phyloP scores from a whole-genome alignment of 1,139 yeast genomes.

The Pneumocystis wakefieldiae region DNA sequence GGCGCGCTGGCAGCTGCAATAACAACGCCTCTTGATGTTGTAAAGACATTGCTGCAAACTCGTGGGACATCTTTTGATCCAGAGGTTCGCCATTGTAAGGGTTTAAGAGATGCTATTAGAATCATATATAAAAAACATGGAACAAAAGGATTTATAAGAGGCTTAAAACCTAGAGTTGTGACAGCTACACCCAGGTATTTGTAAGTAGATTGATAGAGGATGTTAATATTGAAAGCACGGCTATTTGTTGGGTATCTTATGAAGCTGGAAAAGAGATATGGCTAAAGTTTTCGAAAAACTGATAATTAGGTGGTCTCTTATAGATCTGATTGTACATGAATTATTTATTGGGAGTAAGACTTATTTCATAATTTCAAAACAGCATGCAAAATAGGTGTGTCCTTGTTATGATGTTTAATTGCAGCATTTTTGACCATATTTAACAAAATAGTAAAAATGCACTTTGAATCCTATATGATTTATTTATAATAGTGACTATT shows the following conservation, averaged over 20 bases:
- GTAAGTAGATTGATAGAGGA: neutral
- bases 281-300: neutral
- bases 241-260: conserved; percentile 95
- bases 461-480: neutral
- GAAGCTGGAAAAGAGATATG: conserved; percentile 29
- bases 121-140: conserved; percentile 60
- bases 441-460: neutral
- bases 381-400: neutral
- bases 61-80: conserved; percentile 30
- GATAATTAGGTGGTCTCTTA: neutral
- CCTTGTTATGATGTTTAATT: neutral
- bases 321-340: neutral
- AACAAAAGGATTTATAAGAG: conserved; percentile 56
- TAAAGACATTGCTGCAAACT: conserved; percentile 82
- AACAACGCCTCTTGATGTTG: conserved; percentile 90
- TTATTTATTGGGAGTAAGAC: neutral
- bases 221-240: conserved; percentile 43
- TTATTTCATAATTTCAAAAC: neutral
- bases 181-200: conserved; percentile 58
- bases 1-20: conserved; percentile 95
- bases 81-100: conserved; percentile 44
- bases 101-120: conserved; percentile 56
- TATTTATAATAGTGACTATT: neutral
- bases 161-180: conserved; percentile 79
- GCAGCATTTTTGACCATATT: neutral